Conservation (phyloP, 2,329 filamentous ascomycete genomes). For the Phialophora expanda region DNA sequence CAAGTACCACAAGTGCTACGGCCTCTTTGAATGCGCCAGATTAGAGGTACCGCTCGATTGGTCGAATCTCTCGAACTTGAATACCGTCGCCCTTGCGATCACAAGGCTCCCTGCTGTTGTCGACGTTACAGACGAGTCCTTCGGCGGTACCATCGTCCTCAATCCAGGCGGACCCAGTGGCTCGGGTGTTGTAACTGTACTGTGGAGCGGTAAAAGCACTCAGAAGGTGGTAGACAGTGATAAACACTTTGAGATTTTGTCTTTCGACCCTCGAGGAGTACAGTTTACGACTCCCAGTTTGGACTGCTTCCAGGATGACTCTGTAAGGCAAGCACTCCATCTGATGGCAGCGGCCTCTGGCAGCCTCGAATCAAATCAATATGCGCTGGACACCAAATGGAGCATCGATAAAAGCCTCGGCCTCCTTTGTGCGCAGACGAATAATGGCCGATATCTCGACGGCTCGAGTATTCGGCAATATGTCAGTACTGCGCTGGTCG, state of each 20-base stretch:
- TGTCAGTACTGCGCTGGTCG: constrained; percentile 45
- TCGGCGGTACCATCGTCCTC: constrained; percentile 55
- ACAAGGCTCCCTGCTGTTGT: constrained; percentile 53
- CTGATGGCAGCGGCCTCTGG: constrained; percentile 28
- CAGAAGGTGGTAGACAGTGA: constrained; percentile 43
- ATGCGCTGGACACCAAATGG: constrained; percentile 37
- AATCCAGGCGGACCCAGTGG: constrained; percentile 54
- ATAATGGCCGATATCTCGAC: constrained; percentile 37
- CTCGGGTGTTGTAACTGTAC: constrained; percentile 46
- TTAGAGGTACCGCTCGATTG: constrained; percentile 58
- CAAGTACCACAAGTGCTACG: constrained; percentile 52
- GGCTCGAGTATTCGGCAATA: constrained; percentile 41
- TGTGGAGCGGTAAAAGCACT: constrained; percentile 28
- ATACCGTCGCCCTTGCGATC: constrained; percentile 52
- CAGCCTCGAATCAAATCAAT: constrained; percentile 24
- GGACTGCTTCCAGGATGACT: constrained; percentile 40
- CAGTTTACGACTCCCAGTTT: constrained; percentile 43
- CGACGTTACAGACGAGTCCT: constrained; percentile 47
- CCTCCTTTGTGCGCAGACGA: constrained; percentile 31
- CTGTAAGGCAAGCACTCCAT: constrained; percentile 14
- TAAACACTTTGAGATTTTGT: constrained; percentile 52
- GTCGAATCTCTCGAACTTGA: constrained; percentile 45
- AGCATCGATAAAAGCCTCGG: constrained; percentile 31
- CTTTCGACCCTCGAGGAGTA: constrained; percentile 52
- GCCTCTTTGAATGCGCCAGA: constrained; percentile 54